Conservation (phyloP, 73 alveolate genomes). For the Paramecium octaurelia region DNA sequence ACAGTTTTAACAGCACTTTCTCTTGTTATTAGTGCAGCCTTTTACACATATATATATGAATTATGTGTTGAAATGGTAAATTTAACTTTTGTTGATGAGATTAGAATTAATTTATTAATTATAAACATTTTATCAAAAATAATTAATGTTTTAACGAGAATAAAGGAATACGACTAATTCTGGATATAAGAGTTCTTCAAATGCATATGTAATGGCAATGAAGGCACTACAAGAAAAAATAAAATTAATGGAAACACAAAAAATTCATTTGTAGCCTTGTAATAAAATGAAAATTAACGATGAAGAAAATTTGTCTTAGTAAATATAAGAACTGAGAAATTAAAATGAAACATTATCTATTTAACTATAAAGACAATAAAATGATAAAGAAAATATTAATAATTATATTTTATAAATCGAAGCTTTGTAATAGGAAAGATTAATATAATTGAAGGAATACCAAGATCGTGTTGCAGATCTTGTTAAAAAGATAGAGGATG, state of each 20-base stretch:
- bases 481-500: not conserved
- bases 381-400: not conserved
- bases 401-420: not conserved
- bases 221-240: conserved; percentile 27
- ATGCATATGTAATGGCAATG: conserved; percentile 31
- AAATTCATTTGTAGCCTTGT: not conserved
- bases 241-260: conserved; percentile 1
- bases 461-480: not conserved
- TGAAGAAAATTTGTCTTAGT: not conserved
- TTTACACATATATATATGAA: too few species aligned
- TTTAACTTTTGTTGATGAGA: not conserved
- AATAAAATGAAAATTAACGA: not conserved
- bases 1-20: too few species aligned
- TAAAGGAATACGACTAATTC: not conserved
- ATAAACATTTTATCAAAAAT: not conserved
- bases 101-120: not conserved
- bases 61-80: not conserved
- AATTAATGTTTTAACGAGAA: conserved; percentile 30
- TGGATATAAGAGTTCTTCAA: not conserved
- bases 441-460: not conserved
- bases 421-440: not conserved
- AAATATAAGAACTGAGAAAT: not conserved
- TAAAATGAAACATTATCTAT: not conserved
- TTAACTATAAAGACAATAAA: not conserved
- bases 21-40: too few species aligned